Evolutionary conservation across 345 rosid species (phyloP).

Genomic region (Eucalyptus rudis): DNA sequence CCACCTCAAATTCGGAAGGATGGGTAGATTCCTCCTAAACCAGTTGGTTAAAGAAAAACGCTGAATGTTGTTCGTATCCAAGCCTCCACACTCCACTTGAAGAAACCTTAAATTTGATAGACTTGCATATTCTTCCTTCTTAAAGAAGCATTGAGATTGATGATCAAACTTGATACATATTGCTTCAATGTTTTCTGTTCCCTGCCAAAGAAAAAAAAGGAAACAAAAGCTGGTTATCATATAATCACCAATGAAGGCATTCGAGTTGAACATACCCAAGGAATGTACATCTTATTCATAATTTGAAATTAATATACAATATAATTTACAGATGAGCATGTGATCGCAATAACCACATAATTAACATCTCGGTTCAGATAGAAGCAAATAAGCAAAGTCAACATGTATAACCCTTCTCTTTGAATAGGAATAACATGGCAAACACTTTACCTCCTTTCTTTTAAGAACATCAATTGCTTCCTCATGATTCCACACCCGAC

Average conservation of each 20-base stretch:
- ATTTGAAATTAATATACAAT: too few relatives aligned
- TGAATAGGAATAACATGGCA: too few relatives aligned
- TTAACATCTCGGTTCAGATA: too few relatives aligned
- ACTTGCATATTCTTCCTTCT: neutral
- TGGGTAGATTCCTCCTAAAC: accelerated
- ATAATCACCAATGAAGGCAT: neutral
- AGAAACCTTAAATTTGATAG: neutral
- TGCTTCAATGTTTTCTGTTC: neutral
- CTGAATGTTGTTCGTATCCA: neutral
- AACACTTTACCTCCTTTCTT: too few relatives aligned
- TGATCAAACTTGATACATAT: neutral
- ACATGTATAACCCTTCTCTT: too few relatives aligned
- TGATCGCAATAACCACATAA: accelerated
- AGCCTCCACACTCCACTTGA: neutral
- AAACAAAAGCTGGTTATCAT: accelerated
- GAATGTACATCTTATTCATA: neutral
- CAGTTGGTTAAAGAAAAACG: too few relatives aligned
- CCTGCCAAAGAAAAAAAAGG: neutral
- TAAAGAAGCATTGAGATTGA: neutral
- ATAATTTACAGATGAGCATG: neutral
- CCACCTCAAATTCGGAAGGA: neutral
- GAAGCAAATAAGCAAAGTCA: too few relatives aligned
- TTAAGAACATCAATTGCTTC: too few relatives aligned
- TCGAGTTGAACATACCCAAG: accelerated
- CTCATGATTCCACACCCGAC: accelerated